These are phyloP conservation scores for Penicillium concentricum DNA, from an alignment of 2,329 filamentous ascomycete species.

Conservation along the genomic window DNA sequence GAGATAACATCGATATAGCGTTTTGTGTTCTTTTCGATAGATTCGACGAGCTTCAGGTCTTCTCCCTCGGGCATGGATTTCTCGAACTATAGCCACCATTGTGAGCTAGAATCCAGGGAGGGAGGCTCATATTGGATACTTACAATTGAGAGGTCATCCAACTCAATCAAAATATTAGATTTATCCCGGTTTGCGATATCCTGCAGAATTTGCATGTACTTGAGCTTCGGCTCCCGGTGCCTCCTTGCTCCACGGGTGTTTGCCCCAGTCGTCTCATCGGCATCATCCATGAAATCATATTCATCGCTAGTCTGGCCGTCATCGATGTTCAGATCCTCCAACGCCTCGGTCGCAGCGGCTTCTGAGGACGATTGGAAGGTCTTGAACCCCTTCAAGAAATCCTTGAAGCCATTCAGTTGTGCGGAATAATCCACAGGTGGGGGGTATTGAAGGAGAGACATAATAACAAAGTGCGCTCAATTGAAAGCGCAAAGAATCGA, in stretches of 20 bases:
- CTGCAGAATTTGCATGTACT: constrained; percentile 87
- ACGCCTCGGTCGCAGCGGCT: constrained; percentile 70
- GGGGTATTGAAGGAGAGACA: constrained; percentile 82
- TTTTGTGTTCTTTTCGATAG: constrained; percentile 85
- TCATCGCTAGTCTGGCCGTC: constrained; percentile 86
- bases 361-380: constrained; percentile 63
- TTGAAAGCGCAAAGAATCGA: constrained; percentile 21
- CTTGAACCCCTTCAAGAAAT: constrained; percentile 88
- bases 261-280: constrained; percentile 56
- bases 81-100: constrained; percentile 63
- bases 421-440: constrained; percentile 81
- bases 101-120: constrained; percentile 1
- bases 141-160: constrained; percentile 81
- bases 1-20: constrained; percentile 94
- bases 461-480: constrained; percentile 42
- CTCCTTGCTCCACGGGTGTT: constrained; percentile 49
- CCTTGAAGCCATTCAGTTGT: constrained; percentile 78
- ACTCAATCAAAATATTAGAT: constrained; percentile 77
- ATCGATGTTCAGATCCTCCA: constrained; percentile 81
- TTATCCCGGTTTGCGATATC: constrained; percentile 77
- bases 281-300: constrained; percentile 88
- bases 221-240: constrained; percentile 64
- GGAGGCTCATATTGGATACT: constrained; percentile 10
- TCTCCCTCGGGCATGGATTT: constrained; percentile 65
- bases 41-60: constrained; percentile 69